Evolutionary conservation across 495 filamentous ascomycete genomes (phyloP), one percentile per base, ranked within the genome.

Genomic region (Zalerion maritima): DNA sequence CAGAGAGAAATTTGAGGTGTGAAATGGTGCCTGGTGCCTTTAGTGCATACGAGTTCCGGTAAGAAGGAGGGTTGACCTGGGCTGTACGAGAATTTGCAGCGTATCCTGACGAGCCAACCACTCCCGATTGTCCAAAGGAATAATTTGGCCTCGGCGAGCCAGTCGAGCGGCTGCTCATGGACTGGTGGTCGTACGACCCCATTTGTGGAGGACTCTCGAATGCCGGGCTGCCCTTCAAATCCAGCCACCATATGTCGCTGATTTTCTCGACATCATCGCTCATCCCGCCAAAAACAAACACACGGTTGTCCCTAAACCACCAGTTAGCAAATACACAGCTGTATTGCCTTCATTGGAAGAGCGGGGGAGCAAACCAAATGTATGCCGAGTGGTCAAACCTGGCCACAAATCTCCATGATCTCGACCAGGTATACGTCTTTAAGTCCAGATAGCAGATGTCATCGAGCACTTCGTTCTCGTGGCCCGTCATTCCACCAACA

Each of bases 251-350:
- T 18, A 97, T 67, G 52, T 97, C 89, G 22, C 81, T 84, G 28
- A 78, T 80, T 42, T 87, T 82, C 50, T 94, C 86, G 84, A 94
- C 92, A 35, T 94, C 84, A 33, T 85, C 81, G 27, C 79, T 81
- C 29, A 96, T 58, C 14, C 89, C 89, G 20, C 89, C 89, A 55
- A 87, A 94, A n/a, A 94, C 85, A 87, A 87, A 97, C 17, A 97
- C 73, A 18, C 81, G 72, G 21, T 81, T 84, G 30, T 75, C 56
- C 38, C 62, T 50, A 13, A 31, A 18, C 33, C 42, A 50, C 28
- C 27, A 2, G 18, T 43, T 21, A 47, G 36, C 21, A 31, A 20
- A 14, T 6, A 16, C 25, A 4, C 11, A 8, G 7, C n/a, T n/a
- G n/a, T n/a, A n/a, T n/a, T n/a, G n/a, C n/a, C n/a, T n/a, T n/a